Evolutionary conservation across 768 basidiomycete species (phyloP).

Genomic region (Gloeophyllum trabeum): DNA sequence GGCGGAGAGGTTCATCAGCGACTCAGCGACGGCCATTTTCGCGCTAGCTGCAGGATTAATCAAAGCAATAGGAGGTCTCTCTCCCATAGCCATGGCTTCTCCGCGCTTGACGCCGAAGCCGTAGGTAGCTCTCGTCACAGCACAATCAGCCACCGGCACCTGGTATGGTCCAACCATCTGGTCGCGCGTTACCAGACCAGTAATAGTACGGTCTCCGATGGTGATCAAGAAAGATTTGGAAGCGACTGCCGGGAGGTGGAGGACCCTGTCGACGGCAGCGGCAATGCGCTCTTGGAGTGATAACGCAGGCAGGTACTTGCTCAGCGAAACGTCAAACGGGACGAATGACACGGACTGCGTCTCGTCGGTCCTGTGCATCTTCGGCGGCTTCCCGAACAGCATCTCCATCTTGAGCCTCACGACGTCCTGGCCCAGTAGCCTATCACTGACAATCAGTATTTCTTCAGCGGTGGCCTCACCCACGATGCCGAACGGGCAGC

Average conservation of each 20-base stretch:
- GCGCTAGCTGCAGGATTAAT: constrained; percentile 84
- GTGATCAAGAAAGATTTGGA: constrained; percentile 98
- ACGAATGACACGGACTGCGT: constrained; percentile 28
- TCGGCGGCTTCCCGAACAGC: constrained; percentile 92
- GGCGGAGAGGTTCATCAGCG: constrained; percentile 85
- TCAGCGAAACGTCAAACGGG: constrained; percentile 64
- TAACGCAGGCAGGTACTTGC: constrained; percentile 36
- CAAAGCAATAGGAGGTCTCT: constrained; percentile 88
- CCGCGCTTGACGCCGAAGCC: constrained; percentile 79
- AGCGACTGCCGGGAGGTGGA: constrained; percentile 85
- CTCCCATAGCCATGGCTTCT: constrained; percentile 98
- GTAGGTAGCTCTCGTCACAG: constrained; percentile 89
- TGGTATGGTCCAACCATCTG: constrained; percentile 99
- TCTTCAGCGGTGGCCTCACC: constrained; percentile 77
- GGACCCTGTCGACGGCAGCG: constrained; percentile 67
- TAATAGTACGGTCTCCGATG: constrained; percentile 91
- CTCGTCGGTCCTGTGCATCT: constrained; percentile 69
- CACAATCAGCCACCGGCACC: constrained; percentile 94
- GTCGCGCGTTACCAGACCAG: constrained; percentile 89
- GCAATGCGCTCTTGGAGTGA: constrained; percentile 38
- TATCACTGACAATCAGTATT: constrained; percentile 82
- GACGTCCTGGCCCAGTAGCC: constrained; percentile 65
- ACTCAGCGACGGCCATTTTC: constrained; percentile 91
- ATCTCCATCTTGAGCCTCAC: constrained; percentile 90
- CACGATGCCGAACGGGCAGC: constrained; percentile 90